Evolutionary conservation across 1,284 basidiomycete genomes (phyloP), one percentile per base, ranked within the genome.

Genomic region (Prillingera fragicola): DNA sequence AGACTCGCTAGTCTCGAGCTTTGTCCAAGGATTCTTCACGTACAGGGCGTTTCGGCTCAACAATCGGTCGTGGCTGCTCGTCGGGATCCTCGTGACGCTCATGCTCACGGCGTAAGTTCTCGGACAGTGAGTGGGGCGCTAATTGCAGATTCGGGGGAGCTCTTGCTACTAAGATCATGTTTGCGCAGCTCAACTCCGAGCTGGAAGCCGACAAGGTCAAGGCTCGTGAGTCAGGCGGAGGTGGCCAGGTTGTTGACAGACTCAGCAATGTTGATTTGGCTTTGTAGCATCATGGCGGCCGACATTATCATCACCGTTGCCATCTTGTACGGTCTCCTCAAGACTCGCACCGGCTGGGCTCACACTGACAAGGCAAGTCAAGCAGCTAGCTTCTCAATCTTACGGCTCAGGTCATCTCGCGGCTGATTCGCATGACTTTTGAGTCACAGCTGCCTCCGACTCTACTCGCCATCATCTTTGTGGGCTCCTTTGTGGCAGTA

Each of bases 391-490:
- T 2, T 8, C 9, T 18, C 4, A 4, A 9, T 12, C 9, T 18
- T 3, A 18, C 6, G 1, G 8, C 12, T 7, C 39, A 56, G 52
- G 33, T 57, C 24, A 52, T 65, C 33, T 38, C 44, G 10, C 51
- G 56, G 28, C 44, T 60, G 2, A 40, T 63, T n/a, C 43, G 61
- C 36, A 34, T 65, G 33, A 59, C 55, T 3, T 55, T 63, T 39
- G 63, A 65, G 42, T 54, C 61, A 0, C 63, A 65, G 50, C 34
- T 61, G 1, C 59, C 56, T 3, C 58, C 60, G 8, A 55, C 57
- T 4, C 31, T 56, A 33, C 33, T 62, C 7, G 53, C 60, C 38
- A 32, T 60, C n/a, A 50, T 46, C 17, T 63, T 54, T 34, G 22
- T 59, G 18, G 39, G 3, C 22, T 5, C 18, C 5, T 10, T 15